Percentiles rank a stretch among this genome's conserved stretches.
Conservation (phyloP, 2,329 filamentous ascomycete species). For the Ilyonectria destructans region DNA sequence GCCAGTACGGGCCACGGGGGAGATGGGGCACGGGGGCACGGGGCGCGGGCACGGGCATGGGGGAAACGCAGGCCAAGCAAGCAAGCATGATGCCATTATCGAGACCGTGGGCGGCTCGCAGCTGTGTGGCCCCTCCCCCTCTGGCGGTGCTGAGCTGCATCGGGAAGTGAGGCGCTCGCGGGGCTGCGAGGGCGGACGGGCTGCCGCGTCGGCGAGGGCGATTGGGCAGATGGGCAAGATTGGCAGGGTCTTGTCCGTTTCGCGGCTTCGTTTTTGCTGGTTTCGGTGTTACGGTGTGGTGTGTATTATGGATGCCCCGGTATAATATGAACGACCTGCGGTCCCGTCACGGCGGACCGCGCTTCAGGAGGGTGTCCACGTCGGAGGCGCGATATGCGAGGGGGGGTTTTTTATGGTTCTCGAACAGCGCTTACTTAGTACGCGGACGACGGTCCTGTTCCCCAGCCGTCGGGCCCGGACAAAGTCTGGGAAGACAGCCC, state of each 20-base stretch:
- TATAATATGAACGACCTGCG: background rate
- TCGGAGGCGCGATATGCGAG: background rate
- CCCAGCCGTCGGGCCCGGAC: too few species aligned
- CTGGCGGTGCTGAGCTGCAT: conserved; percentile 4
- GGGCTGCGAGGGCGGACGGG: background rate
- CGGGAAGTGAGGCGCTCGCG: conserved; percentile 18
- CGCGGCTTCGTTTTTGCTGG: background rate
- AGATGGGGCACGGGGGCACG: conserved; percentile 7
- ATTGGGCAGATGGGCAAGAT: background rate
- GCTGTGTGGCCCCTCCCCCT: conserved; percentile 8
- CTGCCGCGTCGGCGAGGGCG: conserved; percentile 2
- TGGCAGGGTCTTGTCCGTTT: background rate
- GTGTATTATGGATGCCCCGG: background rate
- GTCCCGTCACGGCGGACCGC: background rate
- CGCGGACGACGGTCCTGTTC: too few species aligned
- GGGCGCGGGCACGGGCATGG: background rate
- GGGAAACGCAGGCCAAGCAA: conserved; percentile 10
- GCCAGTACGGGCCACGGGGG: background rate
- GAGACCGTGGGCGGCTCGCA: background rate
- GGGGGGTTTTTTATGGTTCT: background rate
- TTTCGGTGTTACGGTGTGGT: background rate
- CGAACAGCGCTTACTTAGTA: too few species aligned
- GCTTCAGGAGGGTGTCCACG: background rate
- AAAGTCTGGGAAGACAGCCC: too few species aligned
- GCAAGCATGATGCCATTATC: conserved; percentile 32